Conservation (phyloP, 306 rosid species). For the Lagenaria siceraria region DNA sequence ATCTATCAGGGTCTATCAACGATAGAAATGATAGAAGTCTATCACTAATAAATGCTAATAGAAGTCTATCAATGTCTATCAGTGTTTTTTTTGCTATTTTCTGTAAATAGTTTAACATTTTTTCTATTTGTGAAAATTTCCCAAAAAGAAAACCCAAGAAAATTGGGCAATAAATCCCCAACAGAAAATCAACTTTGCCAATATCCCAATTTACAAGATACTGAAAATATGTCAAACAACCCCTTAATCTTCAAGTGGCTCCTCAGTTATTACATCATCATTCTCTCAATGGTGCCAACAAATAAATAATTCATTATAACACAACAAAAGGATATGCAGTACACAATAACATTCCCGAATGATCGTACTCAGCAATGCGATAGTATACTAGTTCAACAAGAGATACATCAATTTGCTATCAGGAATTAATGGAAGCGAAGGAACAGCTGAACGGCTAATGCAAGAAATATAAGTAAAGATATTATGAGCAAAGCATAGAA, state of each 20-base stretch:
- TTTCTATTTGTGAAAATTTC: too few relatives aligned
- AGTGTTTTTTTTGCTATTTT: too few relatives aligned
- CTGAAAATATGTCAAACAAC: background rate
- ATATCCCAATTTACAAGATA: background rate
- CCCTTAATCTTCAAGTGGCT: background rate
- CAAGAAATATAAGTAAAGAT: too few relatives aligned
- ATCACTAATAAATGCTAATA: too few relatives aligned
- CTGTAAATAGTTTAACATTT: too few relatives aligned
- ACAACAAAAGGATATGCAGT: background rate
- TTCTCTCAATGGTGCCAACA: background rate
- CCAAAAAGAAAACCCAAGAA: background rate
- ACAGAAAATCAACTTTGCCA: background rate
- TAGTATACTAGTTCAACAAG: background rate
- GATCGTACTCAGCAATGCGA: background rate
- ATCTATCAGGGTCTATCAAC: too few relatives aligned
- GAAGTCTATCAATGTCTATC: too few relatives aligned
- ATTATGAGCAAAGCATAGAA: background rate
- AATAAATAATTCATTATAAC: background rate
- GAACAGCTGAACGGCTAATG: too few relatives aligned
- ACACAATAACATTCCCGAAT: background rate
- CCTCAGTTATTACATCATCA: background rate
- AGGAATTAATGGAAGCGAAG: background rate
- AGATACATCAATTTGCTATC: background rate
- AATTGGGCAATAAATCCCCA: background rate
- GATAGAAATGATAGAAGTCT: too few relatives aligned